Conservation (phyloP, 2,329 filamentous ascomycete genomes). For the Cladosporium sp. region DNA sequence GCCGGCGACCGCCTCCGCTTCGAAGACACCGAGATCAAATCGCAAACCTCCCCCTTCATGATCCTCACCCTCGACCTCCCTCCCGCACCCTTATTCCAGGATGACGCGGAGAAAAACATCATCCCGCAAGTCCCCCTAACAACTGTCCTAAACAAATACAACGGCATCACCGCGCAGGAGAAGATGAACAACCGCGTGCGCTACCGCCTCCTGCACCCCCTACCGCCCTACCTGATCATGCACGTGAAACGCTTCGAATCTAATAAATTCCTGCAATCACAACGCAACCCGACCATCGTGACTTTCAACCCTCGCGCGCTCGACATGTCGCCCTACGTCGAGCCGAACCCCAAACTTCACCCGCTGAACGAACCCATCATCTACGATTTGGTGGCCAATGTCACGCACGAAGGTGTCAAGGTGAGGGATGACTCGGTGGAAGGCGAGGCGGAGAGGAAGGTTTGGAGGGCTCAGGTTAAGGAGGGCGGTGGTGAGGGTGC, state of each 20-base stretch:
- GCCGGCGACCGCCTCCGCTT: slow-evolving; percentile 83
- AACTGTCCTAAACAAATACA: slow-evolving; percentile 84
- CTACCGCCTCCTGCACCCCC: slow-evolving; percentile 81
- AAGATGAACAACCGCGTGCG: slow-evolving; percentile 82
- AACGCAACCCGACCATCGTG: slow-evolving; percentile 92
- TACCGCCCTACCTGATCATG: slow-evolving; percentile 86
- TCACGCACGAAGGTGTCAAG: slow-evolving; percentile 79
- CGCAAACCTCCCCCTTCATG: slow-evolving; percentile 73
- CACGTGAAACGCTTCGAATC: slow-evolving; percentile 96
- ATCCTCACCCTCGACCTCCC: slow-evolving; percentile 92
- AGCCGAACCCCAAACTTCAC: slow-evolving; percentile 71
- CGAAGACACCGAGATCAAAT: slow-evolving; percentile 75
- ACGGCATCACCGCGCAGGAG: slow-evolving; percentile 81
- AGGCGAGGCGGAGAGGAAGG: slow-evolving; percentile 84
- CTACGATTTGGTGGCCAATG: slow-evolving; percentile 94
- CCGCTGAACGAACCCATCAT: slow-evolving; percentile 75
- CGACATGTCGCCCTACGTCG: slow-evolving; percentile 85
- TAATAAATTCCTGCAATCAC: slow-evolving; percentile 92
- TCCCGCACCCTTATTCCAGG: slow-evolving; percentile 88
- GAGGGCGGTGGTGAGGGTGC: slow-evolving; percentile 56
- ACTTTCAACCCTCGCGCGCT: slow-evolving; percentile 84
- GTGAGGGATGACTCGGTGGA: slow-evolving; percentile 76
- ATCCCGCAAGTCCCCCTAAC: slow-evolving; percentile 88
- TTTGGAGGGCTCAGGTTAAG: slow-evolving; percentile 88
- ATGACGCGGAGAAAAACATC: slow-evolving; percentile 89